Conservation (phyloP, 805 yeast genomes). For the Ogataea siamensis region DNA sequence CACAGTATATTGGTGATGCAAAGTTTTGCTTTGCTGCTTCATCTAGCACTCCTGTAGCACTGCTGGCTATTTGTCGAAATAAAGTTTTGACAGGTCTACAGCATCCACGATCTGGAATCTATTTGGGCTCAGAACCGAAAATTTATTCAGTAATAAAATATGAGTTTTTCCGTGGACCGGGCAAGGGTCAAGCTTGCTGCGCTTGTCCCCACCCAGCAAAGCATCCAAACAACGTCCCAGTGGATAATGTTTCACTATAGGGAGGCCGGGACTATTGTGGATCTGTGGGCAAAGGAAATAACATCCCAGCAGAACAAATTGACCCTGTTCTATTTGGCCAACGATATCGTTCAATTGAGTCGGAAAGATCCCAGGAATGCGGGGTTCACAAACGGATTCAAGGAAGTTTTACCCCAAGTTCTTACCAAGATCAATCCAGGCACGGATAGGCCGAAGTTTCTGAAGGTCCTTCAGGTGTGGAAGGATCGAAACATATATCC, state of each 20-base stretch:
- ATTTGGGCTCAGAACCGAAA: conserved; percentile 9
- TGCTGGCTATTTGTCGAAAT: too few species aligned
- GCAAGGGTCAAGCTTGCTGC: conserved; percentile 45
- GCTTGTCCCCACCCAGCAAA: conserved; percentile 62
- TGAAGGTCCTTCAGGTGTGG: conserved; percentile 57
- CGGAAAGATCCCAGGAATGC: conserved; percentile 53
- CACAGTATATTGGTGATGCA: too few species aligned
- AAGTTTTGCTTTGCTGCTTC: too few species aligned
- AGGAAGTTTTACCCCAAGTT: conserved; percentile 44
- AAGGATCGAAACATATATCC: conserved; percentile 49
- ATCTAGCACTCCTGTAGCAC: too few species aligned
- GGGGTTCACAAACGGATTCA: conserved; percentile 60
- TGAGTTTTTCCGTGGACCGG: conserved; percentile 53
- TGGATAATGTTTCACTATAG: conserved; percentile 69
- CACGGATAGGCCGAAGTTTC: conserved; percentile 39
- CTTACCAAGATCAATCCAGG: conserved; percentile 34
- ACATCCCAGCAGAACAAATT: conserved; percentile 38
- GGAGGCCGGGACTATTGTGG: conserved; percentile 50
- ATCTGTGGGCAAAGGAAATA: conserved; percentile 44
- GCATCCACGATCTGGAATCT: not conserved
- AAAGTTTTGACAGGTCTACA: too few species aligned
- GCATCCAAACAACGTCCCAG: conserved; percentile 71
- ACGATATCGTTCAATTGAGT: conserved; percentile 81
- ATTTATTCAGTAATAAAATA: conserved; percentile 13
- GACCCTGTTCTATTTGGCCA: conserved; percentile 66